phyloP scores from a whole-genome alignment of 1,139 yeast genomes.

The Pneumocystis jirovecii region DNA sequence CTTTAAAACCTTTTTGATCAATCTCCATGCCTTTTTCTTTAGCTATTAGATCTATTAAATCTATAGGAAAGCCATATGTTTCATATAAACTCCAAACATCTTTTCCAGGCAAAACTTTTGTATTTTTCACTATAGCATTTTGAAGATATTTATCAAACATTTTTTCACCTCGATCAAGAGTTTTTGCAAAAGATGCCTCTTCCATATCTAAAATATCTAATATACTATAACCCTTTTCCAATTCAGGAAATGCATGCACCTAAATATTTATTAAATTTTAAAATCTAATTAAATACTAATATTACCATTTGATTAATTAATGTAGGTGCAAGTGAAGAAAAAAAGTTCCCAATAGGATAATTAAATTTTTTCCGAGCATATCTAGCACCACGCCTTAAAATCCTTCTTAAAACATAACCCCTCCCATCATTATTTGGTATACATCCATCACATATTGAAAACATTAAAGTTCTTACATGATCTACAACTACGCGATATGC shows the following conservation, averaged over 20 bases:
- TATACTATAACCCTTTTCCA: slow-evolving; percentile 52
- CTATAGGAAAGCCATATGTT: slow-evolving; percentile 99
- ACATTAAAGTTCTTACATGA: slow-evolving; percentile 90
- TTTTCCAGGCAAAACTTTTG: slow-evolving; percentile 70
- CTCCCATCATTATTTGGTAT: slow-evolving; percentile 98
- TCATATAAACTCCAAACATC: slow-evolving; percentile 98
- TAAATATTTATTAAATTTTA: background rate
- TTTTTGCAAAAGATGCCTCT: slow-evolving; percentile 84
- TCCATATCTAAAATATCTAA: slow-evolving; percentile 90
- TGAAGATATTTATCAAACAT: slow-evolving; percentile 84
- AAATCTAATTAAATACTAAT: background rate
- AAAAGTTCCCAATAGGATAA: slow-evolving; percentile 87
- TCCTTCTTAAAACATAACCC: slow-evolving; percentile 93
- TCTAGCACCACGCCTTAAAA: slow-evolving; percentile 93
- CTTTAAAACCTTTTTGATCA: slow-evolving; percentile 81
- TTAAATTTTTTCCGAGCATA: slow-evolving; percentile 92
- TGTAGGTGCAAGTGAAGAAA: slow-evolving; percentile 83
- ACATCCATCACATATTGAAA: slow-evolving; percentile 96
- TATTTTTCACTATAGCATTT: slow-evolving; percentile 45
- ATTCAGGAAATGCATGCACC: slow-evolving; percentile 65
- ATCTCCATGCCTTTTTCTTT: slow-evolving; percentile 92
- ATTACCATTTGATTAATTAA: slow-evolving; percentile 65
- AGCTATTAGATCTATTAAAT: slow-evolving; percentile 93
- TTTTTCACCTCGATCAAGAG: slow-evolving; percentile 95
- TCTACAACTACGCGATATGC: slow-evolving; percentile 97